phyloP scores from a whole-genome alignment of 2,329 filamentous ascomycete genomes.

The Aspergillus viridinutans region DNA sequence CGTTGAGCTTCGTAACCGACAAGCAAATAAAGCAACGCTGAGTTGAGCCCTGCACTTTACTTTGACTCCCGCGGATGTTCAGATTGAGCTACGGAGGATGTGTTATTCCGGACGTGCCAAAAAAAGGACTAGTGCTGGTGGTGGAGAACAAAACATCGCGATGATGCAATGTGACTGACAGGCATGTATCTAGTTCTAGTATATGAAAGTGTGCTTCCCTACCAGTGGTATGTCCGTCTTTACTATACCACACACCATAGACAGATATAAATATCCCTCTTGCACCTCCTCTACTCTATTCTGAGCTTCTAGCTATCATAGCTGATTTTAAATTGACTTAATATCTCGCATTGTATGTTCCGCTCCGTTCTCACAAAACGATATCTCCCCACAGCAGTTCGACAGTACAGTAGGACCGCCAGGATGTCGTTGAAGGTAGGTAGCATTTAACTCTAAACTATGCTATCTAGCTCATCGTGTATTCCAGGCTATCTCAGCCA shows the following conservation, averaged over 20 bases:
- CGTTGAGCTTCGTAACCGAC: not conserved
- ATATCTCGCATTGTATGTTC: conserved; percentile 23
- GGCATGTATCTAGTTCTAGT: conserved; percentile 6
- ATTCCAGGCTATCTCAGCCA: conserved; percentile 72
- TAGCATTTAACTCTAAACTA: not conserved
- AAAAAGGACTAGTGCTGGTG: conserved; percentile 21
- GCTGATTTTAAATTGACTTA: not conserved
- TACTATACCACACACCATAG: not conserved
- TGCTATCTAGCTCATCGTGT: not conserved
- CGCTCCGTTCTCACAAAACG: conserved; percentile 12
- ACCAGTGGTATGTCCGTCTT: not conserved
- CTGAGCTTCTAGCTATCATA: not conserved
- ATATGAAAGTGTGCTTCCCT: not conserved
- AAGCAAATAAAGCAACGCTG: not conserved
- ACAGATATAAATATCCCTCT: not conserved
- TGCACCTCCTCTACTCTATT: not conserved
- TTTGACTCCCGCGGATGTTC: conserved; percentile 23
- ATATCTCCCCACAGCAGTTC: conserved; percentile 11
- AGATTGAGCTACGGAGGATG: conserved; percentile 19
- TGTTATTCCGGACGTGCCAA: conserved; percentile 18
- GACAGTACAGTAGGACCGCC: conserved; percentile 26
- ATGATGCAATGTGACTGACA: conserved; percentile 23
- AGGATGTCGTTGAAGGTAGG: conserved; percentile 42
- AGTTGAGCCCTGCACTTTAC: not conserved
- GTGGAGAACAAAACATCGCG: conserved; percentile 7